A percentile compares a stretch with the other conserved stretches of the same genome.
phyloP scores from a whole-genome alignment of 192 early-diverging fungal species.

The Podila epicladia region DNA sequence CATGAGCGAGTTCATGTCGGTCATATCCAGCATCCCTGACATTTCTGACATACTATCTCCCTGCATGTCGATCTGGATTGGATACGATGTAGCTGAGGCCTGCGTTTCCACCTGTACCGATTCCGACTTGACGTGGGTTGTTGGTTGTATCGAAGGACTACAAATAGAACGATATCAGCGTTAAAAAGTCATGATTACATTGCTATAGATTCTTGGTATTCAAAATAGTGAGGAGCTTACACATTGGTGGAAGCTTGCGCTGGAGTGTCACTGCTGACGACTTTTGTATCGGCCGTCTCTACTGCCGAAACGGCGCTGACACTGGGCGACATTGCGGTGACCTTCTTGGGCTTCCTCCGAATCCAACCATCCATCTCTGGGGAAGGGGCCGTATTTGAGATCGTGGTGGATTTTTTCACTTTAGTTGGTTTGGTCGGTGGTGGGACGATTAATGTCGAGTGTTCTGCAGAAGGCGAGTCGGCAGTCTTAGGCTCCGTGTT shows the following conservation, averaged over 20 bases:
- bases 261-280: not conserved
- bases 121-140: not conserved
- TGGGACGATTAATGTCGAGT: slow-evolving; percentile 6
- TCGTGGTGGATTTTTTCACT: not conserved
- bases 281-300: not conserved
- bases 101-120: slow-evolving; percentile 14
- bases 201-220: not conserved
- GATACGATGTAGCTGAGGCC: slow-evolving; percentile 21
- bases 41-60: slow-evolving; percentile 22
- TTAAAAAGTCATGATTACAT: too few relatives aligned
- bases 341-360: slow-evolving; percentile 23
- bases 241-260: not conserved
- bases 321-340: slow-evolving; percentile 5
- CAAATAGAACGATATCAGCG: too few relatives aligned
- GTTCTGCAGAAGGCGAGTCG: slow-evolving; percentile 38
- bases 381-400: not conserved
- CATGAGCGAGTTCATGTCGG: slow-evolving; percentile 17
- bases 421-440: not conserved
- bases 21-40: slow-evolving; percentile 33
- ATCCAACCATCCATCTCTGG: slow-evolving; percentile 38
- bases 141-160: too few relatives aligned
- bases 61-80: slow-evolving; percentile 31
- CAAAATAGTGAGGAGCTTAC: not conserved
- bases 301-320: not conserved
- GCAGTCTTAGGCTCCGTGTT: slow-evolving; percentile 27